Conservation (phyloP, 2,329 filamentous ascomycete genomes). For the Dothiorella sarmentorum region DNA sequence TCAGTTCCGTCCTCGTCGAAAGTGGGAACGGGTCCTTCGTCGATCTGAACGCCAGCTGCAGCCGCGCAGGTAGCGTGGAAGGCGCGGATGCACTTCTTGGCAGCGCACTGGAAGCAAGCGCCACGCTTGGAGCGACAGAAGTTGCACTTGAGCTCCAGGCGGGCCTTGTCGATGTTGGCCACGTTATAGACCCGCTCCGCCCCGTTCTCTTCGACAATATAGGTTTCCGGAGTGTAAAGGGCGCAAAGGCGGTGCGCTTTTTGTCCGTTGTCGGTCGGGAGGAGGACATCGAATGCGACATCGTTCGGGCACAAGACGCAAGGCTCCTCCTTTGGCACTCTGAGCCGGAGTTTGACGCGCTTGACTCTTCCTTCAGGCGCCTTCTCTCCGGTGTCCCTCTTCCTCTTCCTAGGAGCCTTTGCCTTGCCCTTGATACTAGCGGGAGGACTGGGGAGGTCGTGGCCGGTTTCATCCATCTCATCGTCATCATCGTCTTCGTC, state of each 20-base stretch:
- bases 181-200: slow-evolving; percentile 76
- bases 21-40: slow-evolving; percentile 79
- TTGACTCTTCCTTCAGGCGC: slow-evolving; percentile 68
- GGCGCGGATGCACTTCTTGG: slow-evolving; percentile 87
- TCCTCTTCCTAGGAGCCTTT: slow-evolving; percentile 64
- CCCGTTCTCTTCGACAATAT: slow-evolving; percentile 70
- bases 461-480: slow-evolving; percentile 45
- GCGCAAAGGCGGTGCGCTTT: slow-evolving; percentile 87
- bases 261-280: slow-evolving; percentile 82
- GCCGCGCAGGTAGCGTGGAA: slow-evolving; percentile 96
- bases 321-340: slow-evolving; percentile 71
- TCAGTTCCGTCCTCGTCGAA: slow-evolving; percentile 88
- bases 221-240: slow-evolving; percentile 87
- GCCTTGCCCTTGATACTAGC: slow-evolving; percentile 69
- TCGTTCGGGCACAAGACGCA: slow-evolving; percentile 93
- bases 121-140: slow-evolving; percentile 92
- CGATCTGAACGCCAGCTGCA: slow-evolving; percentile 86
- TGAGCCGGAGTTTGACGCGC: slow-evolving; percentile 66
- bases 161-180: slow-evolving; percentile 77
- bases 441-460: slow-evolving; percentile 75
- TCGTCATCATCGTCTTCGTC: slow-evolving; percentile 65
- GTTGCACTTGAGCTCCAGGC: slow-evolving; percentile 87
- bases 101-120: slow-evolving; percentile 95
- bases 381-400: slow-evolving; percentile 51
- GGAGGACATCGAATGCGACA: slow-evolving; percentile 73